These are phyloP conservation scores for Rhododendron ovatum DNA, from an alignment of 148 eudicot species.

Conservation along the genomic window DNA sequence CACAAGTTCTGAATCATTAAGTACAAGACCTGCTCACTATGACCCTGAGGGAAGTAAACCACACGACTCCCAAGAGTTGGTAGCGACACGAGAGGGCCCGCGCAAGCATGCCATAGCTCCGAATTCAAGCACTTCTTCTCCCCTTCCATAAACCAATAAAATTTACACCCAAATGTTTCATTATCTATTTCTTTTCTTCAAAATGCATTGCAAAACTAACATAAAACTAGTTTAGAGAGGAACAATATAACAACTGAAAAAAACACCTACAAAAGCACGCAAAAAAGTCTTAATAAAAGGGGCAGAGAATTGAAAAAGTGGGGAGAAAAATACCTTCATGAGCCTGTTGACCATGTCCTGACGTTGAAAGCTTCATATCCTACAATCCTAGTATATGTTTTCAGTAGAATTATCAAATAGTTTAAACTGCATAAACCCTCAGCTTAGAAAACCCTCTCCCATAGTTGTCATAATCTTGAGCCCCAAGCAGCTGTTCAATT, in stretches of 20 bases:
- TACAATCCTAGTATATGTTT: not conserved
- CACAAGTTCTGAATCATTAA: not conserved
- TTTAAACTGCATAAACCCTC: constrained; percentile 2
- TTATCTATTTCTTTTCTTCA: not conserved
- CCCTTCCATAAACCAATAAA: constrained; percentile 30
- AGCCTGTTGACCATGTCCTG: constrained; percentile 53
- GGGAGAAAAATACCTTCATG: constrained; percentile 43
- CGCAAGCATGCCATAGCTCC: constrained; percentile 99
- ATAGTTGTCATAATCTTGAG: constrained; percentile 14
- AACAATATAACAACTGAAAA: not conserved
- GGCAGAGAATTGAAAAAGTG: not conserved
- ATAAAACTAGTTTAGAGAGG: not conserved
- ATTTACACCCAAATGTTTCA: not conserved
- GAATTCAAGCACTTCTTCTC: constrained; percentile 90
- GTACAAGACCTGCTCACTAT: constrained; percentile 80
- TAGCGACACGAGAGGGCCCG: constrained; percentile 87
- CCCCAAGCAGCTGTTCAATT: constrained; percentile 8
- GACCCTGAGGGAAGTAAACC: constrained; percentile 97
- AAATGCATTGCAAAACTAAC: not conserved
- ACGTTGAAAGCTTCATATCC: constrained; percentile 61
- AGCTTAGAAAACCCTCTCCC: constrained; percentile 6
- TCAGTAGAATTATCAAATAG: not conserved
- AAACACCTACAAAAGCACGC: not conserved
- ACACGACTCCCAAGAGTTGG: constrained; percentile 87
- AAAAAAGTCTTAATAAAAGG: not conserved